phyloP scores from a whole-genome alignment of 257 asterid genomes.

The Cinchona pubescens region DNA sequence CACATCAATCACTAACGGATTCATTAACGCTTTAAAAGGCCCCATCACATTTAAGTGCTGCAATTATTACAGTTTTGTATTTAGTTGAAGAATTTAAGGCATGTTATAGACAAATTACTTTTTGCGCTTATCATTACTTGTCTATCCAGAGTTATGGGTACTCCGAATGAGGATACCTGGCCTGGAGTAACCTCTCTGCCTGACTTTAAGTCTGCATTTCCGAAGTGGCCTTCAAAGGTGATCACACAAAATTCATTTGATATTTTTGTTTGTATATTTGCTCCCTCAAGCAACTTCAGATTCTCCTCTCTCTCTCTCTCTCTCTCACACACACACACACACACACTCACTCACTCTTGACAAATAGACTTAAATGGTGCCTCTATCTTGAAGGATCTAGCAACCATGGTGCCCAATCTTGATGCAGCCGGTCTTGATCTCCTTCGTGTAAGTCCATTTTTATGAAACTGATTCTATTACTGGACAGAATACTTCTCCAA shows the following conservation, averaged over 20 bases:
- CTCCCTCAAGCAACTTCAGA: neutral
- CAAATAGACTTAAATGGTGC: neutral
- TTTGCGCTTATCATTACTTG: constrained; percentile 12
- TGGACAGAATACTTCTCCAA: neutral
- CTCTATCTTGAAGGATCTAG: constrained; percentile 59
- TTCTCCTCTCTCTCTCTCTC: neutral
- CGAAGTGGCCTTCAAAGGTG: constrained; percentile 84
- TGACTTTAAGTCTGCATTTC: constrained; percentile 81
- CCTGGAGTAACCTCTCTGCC: constrained; percentile 96
- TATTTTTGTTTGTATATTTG: neutral
- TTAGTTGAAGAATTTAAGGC: neutral
- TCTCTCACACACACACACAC: neutral
- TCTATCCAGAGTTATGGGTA: constrained; percentile 71
- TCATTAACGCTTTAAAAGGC: neutral
- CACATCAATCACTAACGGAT: neutral
- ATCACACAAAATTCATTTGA: constrained; percentile 3
- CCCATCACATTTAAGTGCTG: neutral
- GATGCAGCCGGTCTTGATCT: constrained; percentile 81
- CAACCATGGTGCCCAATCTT: constrained; percentile 67
- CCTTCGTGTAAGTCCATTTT: constrained; percentile 61
- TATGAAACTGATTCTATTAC: neutral
- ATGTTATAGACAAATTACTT: neutral
- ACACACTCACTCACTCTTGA: neutral
- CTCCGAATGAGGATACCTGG: constrained; percentile 96
- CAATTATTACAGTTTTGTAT: neutral